Conservation (phyloP, 768 basidiomycete genomes). For the Phlebiopsis flavidoalba region DNA sequence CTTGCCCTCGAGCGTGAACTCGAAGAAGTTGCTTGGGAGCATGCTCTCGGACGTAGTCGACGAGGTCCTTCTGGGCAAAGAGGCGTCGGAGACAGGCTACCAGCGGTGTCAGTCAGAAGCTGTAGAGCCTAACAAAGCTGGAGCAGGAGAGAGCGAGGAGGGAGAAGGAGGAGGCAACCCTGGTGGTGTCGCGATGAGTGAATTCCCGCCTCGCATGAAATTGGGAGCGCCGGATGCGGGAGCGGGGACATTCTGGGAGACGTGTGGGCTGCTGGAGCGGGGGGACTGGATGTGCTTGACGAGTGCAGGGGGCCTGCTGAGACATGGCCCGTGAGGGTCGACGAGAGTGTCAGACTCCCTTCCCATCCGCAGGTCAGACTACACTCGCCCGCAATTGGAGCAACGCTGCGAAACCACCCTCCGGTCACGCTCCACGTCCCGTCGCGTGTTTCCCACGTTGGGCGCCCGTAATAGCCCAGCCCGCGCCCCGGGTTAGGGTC, state of each 20-base stretch:
- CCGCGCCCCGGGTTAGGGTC: conserved; percentile 1
- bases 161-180: conserved; percentile 54
- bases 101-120: conserved; percentile 53
- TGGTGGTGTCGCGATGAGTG: conserved; percentile 47
- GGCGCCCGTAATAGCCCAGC: background rate
- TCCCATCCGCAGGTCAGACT: conserved; percentile 3
- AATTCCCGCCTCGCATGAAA: conserved; percentile 70
- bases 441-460: conserved; percentile 10
- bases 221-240: conserved; percentile 36
- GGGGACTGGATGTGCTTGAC: conserved; percentile 10
- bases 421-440: conserved; percentile 3
- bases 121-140: conserved; percentile 63
- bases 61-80: conserved; percentile 41
- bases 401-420: conserved; percentile 3
- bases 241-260: conserved; percentile 9
- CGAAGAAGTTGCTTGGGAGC: conserved; percentile 50
- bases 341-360: conserved; percentile 3
- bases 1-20: conserved; percentile 63
- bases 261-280: conserved; percentile 11
- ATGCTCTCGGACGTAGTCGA: conserved; percentile 51
- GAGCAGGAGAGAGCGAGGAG: conserved; percentile 65
- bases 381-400: conserved; percentile 1
- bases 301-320: conserved; percentile 13
- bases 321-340: conserved; percentile 19
- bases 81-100: conserved; percentile 49